A percentile compares a stretch with the other conserved stretches of the same genome.
Conservation (phyloP, 1,284 basidiomycete species). For the Ganoderma boninense region DNA sequence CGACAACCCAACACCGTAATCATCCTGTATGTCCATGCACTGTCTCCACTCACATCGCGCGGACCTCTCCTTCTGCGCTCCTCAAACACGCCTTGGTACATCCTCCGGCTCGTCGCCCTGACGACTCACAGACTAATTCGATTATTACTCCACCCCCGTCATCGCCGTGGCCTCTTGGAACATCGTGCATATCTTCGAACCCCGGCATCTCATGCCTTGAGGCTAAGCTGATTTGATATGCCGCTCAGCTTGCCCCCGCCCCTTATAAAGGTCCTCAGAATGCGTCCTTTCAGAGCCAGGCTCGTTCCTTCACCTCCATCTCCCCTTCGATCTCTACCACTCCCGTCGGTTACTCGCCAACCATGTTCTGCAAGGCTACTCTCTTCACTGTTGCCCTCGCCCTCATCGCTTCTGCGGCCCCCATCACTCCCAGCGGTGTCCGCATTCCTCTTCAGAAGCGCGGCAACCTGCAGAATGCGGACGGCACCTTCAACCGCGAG, state of each 20-base stretch:
- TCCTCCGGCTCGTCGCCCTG: neutral
- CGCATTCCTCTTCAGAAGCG: slow-evolving; percentile 36
- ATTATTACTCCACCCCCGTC: neutral
- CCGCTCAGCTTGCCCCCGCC: neutral
- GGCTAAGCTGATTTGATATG: neutral
- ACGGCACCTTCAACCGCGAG: slow-evolving; percentile 37
- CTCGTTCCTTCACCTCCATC: slow-evolving; percentile 40
- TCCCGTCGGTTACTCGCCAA: slow-evolving; percentile 3
- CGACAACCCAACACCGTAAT: neutral
- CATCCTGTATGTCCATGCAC: neutral
- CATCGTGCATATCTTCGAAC: neutral
- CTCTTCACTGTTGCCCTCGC: slow-evolving; percentile 9
- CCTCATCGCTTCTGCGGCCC: slow-evolving; percentile 26
- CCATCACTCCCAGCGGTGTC: slow-evolving; percentile 25
- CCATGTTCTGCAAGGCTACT: slow-evolving; percentile 16
- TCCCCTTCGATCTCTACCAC: slow-evolving; percentile 51
- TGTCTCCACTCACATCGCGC: neutral
- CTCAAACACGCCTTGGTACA: neutral
- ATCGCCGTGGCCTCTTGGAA: neutral
- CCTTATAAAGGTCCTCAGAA: neutral
- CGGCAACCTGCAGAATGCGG: slow-evolving; percentile 29
- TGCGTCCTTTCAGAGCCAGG: neutral
- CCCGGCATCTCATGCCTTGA: neutral
- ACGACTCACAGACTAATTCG: neutral
- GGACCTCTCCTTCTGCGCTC: neutral